Evolutionary conservation across 768 basidiomycete genomes (phyloP).

Genomic region (Russula lepida): DNA sequence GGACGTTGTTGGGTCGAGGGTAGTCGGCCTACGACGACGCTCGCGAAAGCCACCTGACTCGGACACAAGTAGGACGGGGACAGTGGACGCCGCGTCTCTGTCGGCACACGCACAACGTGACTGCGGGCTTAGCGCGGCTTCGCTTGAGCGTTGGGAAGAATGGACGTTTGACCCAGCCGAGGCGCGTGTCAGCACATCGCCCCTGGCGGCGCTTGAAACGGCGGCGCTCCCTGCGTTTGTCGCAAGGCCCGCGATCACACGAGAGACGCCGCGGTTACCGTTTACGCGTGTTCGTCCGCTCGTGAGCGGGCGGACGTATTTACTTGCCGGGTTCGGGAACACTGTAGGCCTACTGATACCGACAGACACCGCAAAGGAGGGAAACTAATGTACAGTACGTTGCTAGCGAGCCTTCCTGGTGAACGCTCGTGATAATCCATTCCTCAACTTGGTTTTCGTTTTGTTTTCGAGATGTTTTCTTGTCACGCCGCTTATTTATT

Average conservation of each 20-base stretch:
- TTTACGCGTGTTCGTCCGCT: conserved; percentile 21
- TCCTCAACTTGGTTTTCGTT: not conserved
- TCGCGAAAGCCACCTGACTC: conserved; percentile 32
- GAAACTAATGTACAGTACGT: not conserved
- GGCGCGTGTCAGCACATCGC: conserved; percentile 40
- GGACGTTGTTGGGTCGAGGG: conserved; percentile 47
- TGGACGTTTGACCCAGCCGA: conserved; percentile 65
- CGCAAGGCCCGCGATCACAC: not conserved
- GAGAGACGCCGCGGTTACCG: conserved; percentile 17
- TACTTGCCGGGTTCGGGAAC: conserved; percentile 21
- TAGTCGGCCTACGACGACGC: conserved; percentile 65
- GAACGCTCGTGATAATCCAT: not conserved
- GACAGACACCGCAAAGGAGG: not conserved
- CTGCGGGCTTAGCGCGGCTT: conserved; percentile 49
- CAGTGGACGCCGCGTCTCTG: conserved; percentile 21
- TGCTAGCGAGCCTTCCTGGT: not conserved
- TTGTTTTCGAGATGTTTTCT: not conserved
- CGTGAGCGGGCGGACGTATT: conserved; percentile 15
- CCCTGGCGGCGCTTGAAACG: conserved; percentile 40
- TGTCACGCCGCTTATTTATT: not conserved
- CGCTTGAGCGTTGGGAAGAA: conserved; percentile 74
- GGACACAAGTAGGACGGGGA: not conserved
- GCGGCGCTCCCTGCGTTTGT: not conserved
- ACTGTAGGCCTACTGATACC: conserved; percentile 19
- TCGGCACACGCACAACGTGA: conserved; percentile 22